Conservation (phyloP, 2,329 filamentous ascomycete species). For the Fusarium sp. region DNA sequence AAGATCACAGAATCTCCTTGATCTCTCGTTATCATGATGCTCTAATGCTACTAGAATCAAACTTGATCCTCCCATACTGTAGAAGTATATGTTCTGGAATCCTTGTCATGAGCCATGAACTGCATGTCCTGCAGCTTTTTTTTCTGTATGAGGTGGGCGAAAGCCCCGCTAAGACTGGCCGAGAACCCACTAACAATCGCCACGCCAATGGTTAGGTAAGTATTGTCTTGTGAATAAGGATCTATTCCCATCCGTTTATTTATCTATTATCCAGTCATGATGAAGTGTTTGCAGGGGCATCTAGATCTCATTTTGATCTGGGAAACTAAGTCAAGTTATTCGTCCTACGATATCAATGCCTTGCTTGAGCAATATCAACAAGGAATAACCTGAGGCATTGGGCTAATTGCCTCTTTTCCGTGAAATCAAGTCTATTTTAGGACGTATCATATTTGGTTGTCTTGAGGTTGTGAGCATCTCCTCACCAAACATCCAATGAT, state of each 20-base stretch:
- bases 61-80: neutral
- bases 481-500: slow-evolving; percentile 1
- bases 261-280: neutral
- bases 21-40: neutral
- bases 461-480: neutral
- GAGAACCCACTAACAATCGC: slow-evolving; percentile 32
- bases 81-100: slow-evolving; percentile 16
- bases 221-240: neutral
- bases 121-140: slow-evolving; percentile 28
- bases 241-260: neutral
- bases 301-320: slow-evolving; percentile 1
- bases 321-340: neutral
- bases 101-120: slow-evolving; percentile 34
- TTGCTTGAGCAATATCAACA: neutral
- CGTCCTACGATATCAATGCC: neutral
- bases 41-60: neutral
- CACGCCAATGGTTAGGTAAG: slow-evolving; percentile 14
- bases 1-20: neutral
- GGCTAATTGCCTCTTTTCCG: neutral
- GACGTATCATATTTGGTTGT: neutral
- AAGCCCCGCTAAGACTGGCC: slow-evolving; percentile 22
- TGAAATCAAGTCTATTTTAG: neutral
- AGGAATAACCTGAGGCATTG: neutral
- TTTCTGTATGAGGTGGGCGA: slow-evolving; percentile 2
- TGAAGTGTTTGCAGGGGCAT: neutral